Conservation (phyloP, 2,329 filamentous ascomycete species). For the Hypoxylon sp. region DNA sequence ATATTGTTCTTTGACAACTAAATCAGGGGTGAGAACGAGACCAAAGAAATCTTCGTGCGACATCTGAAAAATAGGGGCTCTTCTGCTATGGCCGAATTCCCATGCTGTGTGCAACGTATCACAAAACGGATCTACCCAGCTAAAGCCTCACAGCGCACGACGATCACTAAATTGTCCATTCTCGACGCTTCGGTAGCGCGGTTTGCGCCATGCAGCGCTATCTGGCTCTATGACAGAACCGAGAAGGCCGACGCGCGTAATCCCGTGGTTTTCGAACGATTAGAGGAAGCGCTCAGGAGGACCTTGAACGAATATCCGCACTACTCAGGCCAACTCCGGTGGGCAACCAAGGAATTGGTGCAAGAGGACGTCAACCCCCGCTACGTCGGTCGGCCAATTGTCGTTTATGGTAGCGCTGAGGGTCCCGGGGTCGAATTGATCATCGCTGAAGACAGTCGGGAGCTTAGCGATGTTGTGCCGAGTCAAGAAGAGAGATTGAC, state of each 20-base stretch:
- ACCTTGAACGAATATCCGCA: slow-evolving; percentile 60
- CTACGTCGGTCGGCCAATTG: slow-evolving; percentile 55
- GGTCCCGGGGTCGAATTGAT: slow-evolving; percentile 62
- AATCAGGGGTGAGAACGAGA: neutral
- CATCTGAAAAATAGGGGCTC: neutral
- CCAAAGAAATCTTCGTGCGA: neutral
- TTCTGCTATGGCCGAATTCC: slow-evolving; percentile 15
- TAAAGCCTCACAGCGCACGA: slow-evolving; percentile 17
- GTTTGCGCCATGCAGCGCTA: slow-evolving; percentile 59
- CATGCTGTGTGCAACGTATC: slow-evolving; percentile 19
- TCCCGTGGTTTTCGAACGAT: slow-evolving; percentile 34
- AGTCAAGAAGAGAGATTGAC: slow-evolving; percentile 41
- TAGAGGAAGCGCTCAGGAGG: slow-evolving; percentile 52
- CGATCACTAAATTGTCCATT: slow-evolving; percentile 56
- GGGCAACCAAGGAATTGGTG: slow-evolving; percentile 52
- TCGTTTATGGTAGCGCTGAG: slow-evolving; percentile 54
- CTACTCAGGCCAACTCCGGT: slow-evolving; percentile 60
- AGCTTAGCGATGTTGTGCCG: slow-evolving; percentile 54
- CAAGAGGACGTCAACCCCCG: slow-evolving; percentile 39
- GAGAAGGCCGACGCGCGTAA: slow-evolving; percentile 36
- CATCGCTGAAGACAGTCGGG: slow-evolving; percentile 51
- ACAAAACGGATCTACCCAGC: slow-evolving; percentile 46
- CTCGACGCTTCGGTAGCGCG: slow-evolving; percentile 61
- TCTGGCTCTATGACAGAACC: slow-evolving; percentile 61
- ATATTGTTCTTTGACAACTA: neutral